Base-by-base conservation (phyloP, 1,139 yeast genomes). In the Neolecta irregularis region DNA sequence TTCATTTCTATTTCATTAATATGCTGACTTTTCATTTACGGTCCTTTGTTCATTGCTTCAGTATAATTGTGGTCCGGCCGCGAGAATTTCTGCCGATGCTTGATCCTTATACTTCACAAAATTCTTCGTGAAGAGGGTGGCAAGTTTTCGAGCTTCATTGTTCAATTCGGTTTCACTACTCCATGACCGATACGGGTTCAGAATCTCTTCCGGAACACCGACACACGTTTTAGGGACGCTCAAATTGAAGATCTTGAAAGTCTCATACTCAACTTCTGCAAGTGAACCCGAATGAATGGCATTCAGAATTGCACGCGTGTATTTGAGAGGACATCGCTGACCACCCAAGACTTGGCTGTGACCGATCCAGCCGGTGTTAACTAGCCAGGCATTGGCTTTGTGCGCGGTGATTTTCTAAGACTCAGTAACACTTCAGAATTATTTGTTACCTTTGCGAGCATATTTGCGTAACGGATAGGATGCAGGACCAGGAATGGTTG, bases 321-420 rank as follows among this genome's bases (percentile, higher is more conserved):
- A 85, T 62, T 88, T 88, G 61, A 88, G 73, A 41, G 96, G 91
- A 65, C 96, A 88, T 67, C 98, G 78, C 68, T 79, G 76, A 56
- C 96, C 98, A 51, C 96, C 96, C 58, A 74, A 70, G 44, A 81
- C 67, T 49, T 79, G 93, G 46, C 93, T 77, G 49, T 88, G 73
- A 48, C 98, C 98, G 49, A 85, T 81, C 98, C 98, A 88, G 46
- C 98, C 98, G 49, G 98, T 88, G 67, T 88, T 88, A 57, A 88
- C 72, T 59, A 88, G 71, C 93, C 94, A 88, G 42, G 98, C 96
- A 54, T 73, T 71, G 39, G 96, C 85, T 51, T 75, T 75, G 66
- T 83, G 88, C 58, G 78, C 57, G 41, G 77, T 61, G 67, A 88
- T 85, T 72, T 83, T 88, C 60, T 81, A 91, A 42, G 94, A 78